phyloP scores from a whole-genome alignment of 345 rosid species.

The Bruguiera parviflora region DNA sequence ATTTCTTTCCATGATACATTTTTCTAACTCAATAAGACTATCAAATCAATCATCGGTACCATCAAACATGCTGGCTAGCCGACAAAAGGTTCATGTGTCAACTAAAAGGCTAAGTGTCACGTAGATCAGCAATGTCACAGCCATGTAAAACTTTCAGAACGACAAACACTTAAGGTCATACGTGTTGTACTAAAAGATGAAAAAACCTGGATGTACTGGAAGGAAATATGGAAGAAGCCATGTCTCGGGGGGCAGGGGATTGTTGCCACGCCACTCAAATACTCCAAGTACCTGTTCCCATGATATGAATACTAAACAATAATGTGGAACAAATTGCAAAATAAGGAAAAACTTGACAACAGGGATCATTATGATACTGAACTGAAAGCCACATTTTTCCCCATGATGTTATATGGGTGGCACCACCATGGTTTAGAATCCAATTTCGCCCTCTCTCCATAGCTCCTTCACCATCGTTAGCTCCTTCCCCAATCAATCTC shows the following conservation, averaged over 20 bases:
- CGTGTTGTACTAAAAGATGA: background rate
- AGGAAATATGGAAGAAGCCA: conserved; percentile 92
- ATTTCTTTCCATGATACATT: too few species aligned
- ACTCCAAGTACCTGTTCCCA: conserved; percentile 75
- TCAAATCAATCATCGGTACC: too few species aligned
- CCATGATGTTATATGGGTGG: conserved; percentile 88
- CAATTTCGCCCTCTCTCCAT: conserved; percentile 82
- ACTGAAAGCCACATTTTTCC: conserved; percentile 99
- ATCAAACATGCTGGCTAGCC: too few species aligned
- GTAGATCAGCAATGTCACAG: too few species aligned
- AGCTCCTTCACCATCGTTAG: conserved; percentile 75
- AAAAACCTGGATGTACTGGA: conserved; percentile 87
- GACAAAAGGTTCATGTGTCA: too few species aligned
- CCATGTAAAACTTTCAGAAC: too few species aligned
- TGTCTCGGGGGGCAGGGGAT: conserved; percentile 95
- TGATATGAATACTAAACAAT: conserved; percentile 26
- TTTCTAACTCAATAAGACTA: too few species aligned
- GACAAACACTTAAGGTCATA: too few species aligned
- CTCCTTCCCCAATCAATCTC: conserved; percentile 93
- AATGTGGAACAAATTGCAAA: conserved; percentile 6
- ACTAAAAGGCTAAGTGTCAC: too few species aligned
- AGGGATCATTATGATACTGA: conserved; percentile 28
- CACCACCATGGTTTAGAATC: conserved; percentile 91
- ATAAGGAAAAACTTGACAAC: conserved; percentile 6
- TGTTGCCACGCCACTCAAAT: conserved; percentile 96